Base-by-base conservation (phyloP, 176 grass and related monocot genomes). In the Elaeis guineensis region DNA sequence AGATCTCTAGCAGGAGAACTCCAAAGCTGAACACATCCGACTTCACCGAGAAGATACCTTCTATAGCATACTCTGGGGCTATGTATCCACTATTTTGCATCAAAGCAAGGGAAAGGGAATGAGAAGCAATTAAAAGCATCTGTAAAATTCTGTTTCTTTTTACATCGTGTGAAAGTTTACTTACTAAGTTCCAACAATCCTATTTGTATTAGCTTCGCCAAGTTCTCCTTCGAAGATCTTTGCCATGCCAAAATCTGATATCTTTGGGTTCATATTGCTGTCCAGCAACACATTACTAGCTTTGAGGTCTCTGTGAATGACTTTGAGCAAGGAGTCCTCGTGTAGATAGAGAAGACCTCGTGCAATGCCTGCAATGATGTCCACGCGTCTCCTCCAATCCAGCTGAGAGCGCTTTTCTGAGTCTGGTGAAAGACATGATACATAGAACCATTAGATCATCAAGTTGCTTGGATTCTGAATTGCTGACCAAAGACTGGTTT, bases 221-320 rank as follows among this genome's bases (percentile, higher is more conserved):
- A 25, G 49, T 35, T 82, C 86, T 52, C 79, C 80, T 9, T 90
- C 64, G 39, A 82, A 95, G 55, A 90, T 95, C 68, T 87, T 87
- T 35, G 86, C 90, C 90, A 90, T 95, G 67, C 90, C 90, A 59
- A 95, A 95, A 57, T 95, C 90, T 21, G 90, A 95, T 58, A 95
- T 95, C 78, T 95, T 95, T 7, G 90, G 86, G 67, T 84, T 90
- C 90, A 95, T 90, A 59, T 77, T 79, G 69, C 84, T 81, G 78
- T 95, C 90, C 9, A 95, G 78, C 51, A 95, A 72, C 58, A 95
- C 90, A 58, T 95, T 95, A 59, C 90, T 90, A 32, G 90, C 90
- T 55, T 90, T 95, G 21, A 90, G 67, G 71, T 95, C 90, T n/a
- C n/a, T n/a, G n/a, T n/a, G n/a, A n/a, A n/a, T n/a, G n/a, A n/a